A percentile compares a stretch with the other conserved stretches of the same genome.
Conservation (phyloP, 1,139 yeast genomes). For the Saccharomycopsis hybrid region DNA sequence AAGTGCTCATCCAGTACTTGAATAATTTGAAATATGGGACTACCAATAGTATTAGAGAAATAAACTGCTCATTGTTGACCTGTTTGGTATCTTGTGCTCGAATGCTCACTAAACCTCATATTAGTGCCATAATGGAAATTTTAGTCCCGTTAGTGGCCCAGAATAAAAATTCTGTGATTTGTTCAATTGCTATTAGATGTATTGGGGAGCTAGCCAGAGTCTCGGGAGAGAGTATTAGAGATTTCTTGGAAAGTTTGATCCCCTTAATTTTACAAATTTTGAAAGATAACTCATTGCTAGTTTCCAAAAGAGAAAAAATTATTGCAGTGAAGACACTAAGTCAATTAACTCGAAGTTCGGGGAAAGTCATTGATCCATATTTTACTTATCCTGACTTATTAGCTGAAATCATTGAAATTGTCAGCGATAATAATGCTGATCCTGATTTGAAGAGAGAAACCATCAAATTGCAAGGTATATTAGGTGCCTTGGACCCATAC, state of each 20-base stretch:
- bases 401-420: constrained; percentile 71
- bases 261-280: constrained; percentile 81
- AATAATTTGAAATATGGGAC: constrained; percentile 82
- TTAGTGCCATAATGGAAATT: constrained; percentile 82
- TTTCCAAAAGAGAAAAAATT: constrained; percentile 71
- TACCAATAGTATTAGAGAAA: constrained; percentile 73
- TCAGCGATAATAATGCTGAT: constrained; percentile 16
- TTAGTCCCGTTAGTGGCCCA: constrained; percentile 63
- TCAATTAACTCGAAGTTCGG: constrained; percentile 83
- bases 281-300: constrained; percentile 66
- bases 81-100: constrained; percentile 71
- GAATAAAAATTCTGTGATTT: constrained; percentile 70
- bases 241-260: constrained; percentile 72
- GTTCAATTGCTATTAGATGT: constrained; percentile 81
- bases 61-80: constrained; percentile 71
- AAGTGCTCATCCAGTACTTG: constrained; percentile 74
- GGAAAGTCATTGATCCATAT: constrained; percentile 91
- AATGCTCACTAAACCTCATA: constrained; percentile 80
- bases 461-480: constrained; percentile 47
- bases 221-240: constrained; percentile 78
- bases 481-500: constrained; percentile 96
- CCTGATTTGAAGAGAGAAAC: constrained; percentile 60
- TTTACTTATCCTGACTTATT: constrained; percentile 85
- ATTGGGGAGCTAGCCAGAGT: constrained; percentile 85
- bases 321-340: constrained; percentile 87